Conservation (phyloP, 2,329 filamentous ascomycete genomes). For the Aspergillaceae sp. region DNA sequence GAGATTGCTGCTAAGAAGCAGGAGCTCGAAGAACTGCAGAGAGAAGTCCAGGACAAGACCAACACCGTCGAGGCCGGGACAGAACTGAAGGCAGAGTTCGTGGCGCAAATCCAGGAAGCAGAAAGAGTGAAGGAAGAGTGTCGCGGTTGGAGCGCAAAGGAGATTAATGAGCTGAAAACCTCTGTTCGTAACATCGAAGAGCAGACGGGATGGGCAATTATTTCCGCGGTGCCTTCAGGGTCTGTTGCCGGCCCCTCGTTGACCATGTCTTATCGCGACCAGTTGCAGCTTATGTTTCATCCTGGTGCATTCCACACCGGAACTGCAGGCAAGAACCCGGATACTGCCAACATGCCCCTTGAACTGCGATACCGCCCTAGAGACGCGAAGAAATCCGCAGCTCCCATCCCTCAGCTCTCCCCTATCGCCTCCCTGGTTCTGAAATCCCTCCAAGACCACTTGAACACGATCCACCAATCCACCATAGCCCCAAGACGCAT, state of each 20-base stretch:
- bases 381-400: constrained; percentile 4
- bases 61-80: constrained; percentile 53
- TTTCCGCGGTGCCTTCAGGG: constrained; percentile 25
- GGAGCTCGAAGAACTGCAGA: constrained; percentile 57
- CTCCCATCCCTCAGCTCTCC: constrained; percentile 14
- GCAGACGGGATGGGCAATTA: constrained; percentile 38
- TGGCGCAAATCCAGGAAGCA: constrained; percentile 69
- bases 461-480: constrained; percentile 28
- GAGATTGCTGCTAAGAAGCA: constrained; percentile 62
- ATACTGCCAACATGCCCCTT: constrained; percentile 20
- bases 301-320: constrained; percentile 28
- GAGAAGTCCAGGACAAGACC: constrained; percentile 60
- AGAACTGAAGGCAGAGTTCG: constrained; percentile 59
- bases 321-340: constrained; percentile 13
- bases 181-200: constrained; percentile 34
- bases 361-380: constrained; percentile 27
- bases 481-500: constrained; percentile 29
- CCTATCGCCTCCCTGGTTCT: constrained; percentile 35
- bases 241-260: constrained; percentile 25
- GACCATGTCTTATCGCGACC: constrained; percentile 34
- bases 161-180: constrained; percentile 66
- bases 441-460: constrained; percentile 32
- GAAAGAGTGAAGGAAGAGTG: constrained; percentile 80
- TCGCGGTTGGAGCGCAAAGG: constrained; percentile 75
- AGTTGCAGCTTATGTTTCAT: constrained; percentile 36